A percentile compares a stretch with the other conserved stretches of the same genome.
Evolutionary conservation across 78 protist genomes (phyloP).

Genomic region (slime mould (Dictyostelium discoideum)): dicty_2.7 NC_007090.3:1075001-1075500

Average conservation of each 20-base stretch:
- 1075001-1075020: conserved; percentile 40
- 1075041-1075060: conserved; percentile 59
- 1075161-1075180: conserved; percentile 56
- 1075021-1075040: conserved; percentile 71
- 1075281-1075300: background rate
- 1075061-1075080: conserved; percentile 52
- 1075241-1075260: conserved; percentile 36
- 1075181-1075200: conserved; percentile 46
- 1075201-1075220: conserved; percentile 26
- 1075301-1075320: background rate
- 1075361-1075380: background rate
- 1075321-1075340: background rate
- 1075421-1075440: background rate
- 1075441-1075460: background rate
- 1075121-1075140: conserved; percentile 68
- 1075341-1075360: background rate
- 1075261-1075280: background rate
- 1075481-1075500: background rate
- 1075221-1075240: conserved; percentile 2
- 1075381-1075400: conserved; percentile 10
- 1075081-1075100: conserved; percentile 60
- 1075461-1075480: background rate
- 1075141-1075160: conserved; percentile 79
- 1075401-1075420: background rate
- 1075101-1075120: conserved; percentile 71